Base-by-base conservation (phyloP, 345 rosid genomes). In the Aethionema arabicum region DNA sequence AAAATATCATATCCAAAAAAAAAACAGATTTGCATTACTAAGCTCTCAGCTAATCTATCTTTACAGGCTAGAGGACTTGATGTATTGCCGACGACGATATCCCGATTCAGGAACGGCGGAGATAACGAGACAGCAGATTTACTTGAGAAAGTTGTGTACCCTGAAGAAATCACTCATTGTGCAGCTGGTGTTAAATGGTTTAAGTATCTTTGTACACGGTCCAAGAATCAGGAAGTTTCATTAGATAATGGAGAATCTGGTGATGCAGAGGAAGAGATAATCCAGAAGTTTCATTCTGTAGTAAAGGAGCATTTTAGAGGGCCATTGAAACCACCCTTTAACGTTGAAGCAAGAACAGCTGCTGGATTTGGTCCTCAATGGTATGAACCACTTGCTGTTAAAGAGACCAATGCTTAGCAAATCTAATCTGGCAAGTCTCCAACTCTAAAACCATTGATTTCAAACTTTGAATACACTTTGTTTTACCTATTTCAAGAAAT, bases 121-220 rank as follows among this genome's bases (percentile, higher is more conserved):
- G 98, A 92, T 49, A 59, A 83, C 5, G 72, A 79, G 59, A 92
- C 96, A 0, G 93, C 91, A 7, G 81, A 86, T 57, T 72, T 92
- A 61, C 72, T 82, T 59, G 91, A 86, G 84, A 82, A 11, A 0
- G 84, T 86, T 52, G 71, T 92, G 38, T 89, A 92, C 73, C 98
- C 95, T 3, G 93, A 89, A 67, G 95, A 88, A 74, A 83, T 89
- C 54, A 86, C 96, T 39, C 98, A 86, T 69, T 91, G 95, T 83
- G 95, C 96, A 56, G 86, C 95, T 57, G 98, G 98, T 65, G 86
- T 92, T 0, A 85, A 63, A 74, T 92, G 98, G 98, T 89, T 92
- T 13, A 85, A 74, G 78, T 86, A 68, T 72, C 79, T 92, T n/a
- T 82, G 84, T 74, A 72, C 49, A 66, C 79, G 90, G 69, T 74